A percentile compares a stretch with the other conserved stretches of the same genome.
These are phyloP conservation scores for Amborella trichopoda DNA, from an alignment of 164 flowering plant genomes.

Conservation along the genomic window DNA sequence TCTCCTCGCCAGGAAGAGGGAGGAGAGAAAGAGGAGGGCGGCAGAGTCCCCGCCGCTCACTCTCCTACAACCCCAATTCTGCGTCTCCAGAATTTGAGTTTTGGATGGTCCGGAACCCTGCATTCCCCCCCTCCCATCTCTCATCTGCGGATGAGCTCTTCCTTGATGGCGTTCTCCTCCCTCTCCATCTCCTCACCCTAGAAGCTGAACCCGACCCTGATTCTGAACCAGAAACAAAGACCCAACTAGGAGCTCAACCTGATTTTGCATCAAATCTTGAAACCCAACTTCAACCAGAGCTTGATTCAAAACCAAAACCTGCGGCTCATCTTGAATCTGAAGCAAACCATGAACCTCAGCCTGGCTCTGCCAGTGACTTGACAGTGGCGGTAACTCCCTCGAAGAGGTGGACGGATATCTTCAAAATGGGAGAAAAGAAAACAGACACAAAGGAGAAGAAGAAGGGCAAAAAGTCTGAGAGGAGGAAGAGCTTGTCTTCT, in stretches of 20 bases:
- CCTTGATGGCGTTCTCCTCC: constrained; percentile 70
- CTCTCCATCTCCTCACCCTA: constrained; percentile 36
- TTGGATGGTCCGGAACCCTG: constrained; percentile 66
- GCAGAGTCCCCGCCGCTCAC: background rate
- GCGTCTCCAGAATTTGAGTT: constrained; percentile 81
- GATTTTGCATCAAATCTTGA: constrained; percentile 5
- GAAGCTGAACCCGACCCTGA: constrained; percentile 6
- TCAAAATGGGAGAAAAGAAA: constrained; percentile 30
- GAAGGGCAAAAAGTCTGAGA: constrained; percentile 27
- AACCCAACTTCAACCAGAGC: constrained; percentile 12
- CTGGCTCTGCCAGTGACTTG: background rate
- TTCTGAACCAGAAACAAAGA: constrained; percentile 2
- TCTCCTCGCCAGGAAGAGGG: too few relatives aligned
- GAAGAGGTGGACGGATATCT: constrained; percentile 68
- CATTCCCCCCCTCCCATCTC: constrained; percentile 36
- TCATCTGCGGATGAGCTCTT: constrained; percentile 76
- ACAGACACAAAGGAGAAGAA: constrained; percentile 20
- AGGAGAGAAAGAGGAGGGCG: too few relatives aligned
- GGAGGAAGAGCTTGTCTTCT: constrained; percentile 10
- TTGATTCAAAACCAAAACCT: background rate
- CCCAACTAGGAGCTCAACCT: background rate
- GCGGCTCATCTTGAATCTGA: background rate
- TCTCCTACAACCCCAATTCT: constrained; percentile 1
- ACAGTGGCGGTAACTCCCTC: constrained; percentile 20
- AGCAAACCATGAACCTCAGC: background rate